These are phyloP conservation scores for Aspergillus sp. DNA, from an alignment of 2,329 filamentous ascomycete genomes.

Conservation along the genomic window DNA sequence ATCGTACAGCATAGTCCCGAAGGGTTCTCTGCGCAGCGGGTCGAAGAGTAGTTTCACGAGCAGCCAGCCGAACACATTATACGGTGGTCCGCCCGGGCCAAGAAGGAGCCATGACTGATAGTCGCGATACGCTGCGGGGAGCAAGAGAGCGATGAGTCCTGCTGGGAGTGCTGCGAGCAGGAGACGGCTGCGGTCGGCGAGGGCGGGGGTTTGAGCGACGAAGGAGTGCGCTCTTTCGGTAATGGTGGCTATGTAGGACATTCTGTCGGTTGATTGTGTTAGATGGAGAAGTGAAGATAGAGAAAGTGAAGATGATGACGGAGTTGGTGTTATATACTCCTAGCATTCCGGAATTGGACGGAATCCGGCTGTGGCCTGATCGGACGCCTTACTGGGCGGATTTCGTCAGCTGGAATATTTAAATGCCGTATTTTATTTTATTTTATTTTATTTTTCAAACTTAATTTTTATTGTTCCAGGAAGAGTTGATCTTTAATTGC, in stretches of 20 bases:
- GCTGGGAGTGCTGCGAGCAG: not conserved
- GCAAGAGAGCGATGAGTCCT: not conserved
- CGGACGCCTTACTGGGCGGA: no score
- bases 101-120: slow-evolving; percentile 38
- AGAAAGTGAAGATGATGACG: not conserved
- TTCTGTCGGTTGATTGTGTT: not conserved
- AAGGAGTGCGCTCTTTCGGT: not conserved
- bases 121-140: slow-evolving; percentile 30
- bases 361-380: no score
- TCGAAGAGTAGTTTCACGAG: slow-evolving; percentile 23
- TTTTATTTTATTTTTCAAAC: no score
- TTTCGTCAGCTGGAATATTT: no score
- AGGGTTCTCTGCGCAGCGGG: slow-evolving; percentile 27
- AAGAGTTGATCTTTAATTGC: no score
- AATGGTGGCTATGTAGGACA: not conserved
- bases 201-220: no score
- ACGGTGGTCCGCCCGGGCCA: slow-evolving; percentile 36
- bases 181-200: not conserved
- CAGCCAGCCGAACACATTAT: slow-evolving; percentile 39
- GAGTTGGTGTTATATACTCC: no score
- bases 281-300: not conserved
- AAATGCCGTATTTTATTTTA: no score
- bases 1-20: slow-evolving; percentile 29
- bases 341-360: no score
- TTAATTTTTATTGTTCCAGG: no score